A percentile compares a stretch with the other conserved stretches of the same genome.
Evolutionary conservation across 352 stramenopile species (phyloP).

Genomic region (Peronospora belbahrii): DNA sequence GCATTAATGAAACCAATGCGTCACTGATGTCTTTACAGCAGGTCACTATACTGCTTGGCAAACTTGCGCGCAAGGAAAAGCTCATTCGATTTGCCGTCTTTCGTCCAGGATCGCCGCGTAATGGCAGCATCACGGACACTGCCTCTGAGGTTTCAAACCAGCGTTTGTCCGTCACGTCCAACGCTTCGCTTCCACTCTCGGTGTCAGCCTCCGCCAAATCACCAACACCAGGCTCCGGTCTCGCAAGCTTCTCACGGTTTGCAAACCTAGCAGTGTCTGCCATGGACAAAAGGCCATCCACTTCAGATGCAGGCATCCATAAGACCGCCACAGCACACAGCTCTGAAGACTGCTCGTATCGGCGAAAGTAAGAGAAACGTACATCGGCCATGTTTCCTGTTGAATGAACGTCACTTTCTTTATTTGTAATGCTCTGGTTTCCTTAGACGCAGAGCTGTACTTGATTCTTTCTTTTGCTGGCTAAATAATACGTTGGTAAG

Average conservation of each 20-base stretch:
- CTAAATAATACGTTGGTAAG: constrained; percentile 34
- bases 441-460: constrained; percentile 21
- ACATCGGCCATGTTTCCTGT: background rate
- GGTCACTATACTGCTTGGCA: constrained; percentile 63
- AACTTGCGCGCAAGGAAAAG: constrained; percentile 71
- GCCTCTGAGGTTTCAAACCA: constrained; percentile 44
- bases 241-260: constrained; percentile 48
- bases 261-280: constrained; percentile 45
- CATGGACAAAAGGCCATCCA: constrained; percentile 44
- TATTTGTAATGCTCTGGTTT: constrained; percentile 27
- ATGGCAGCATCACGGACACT: constrained; percentile 29
- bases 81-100: constrained; percentile 76
- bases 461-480: constrained; percentile 22
- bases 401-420: constrained; percentile 19
- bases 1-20: constrained; percentile 80
- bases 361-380: constrained; percentile 14
- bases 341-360: constrained; percentile 47
- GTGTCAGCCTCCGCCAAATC: constrained; percentile 31
- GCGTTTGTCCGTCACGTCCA: constrained; percentile 31
- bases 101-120: constrained; percentile 40
- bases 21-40: constrained; percentile 72
- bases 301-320: constrained; percentile 19
- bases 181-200: constrained; percentile 26
- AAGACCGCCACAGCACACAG: constrained; percentile 32
- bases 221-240: constrained; percentile 20